Conservation (phyloP, 176 grass and related monocot species). For the Olyra latifolia region DNA sequence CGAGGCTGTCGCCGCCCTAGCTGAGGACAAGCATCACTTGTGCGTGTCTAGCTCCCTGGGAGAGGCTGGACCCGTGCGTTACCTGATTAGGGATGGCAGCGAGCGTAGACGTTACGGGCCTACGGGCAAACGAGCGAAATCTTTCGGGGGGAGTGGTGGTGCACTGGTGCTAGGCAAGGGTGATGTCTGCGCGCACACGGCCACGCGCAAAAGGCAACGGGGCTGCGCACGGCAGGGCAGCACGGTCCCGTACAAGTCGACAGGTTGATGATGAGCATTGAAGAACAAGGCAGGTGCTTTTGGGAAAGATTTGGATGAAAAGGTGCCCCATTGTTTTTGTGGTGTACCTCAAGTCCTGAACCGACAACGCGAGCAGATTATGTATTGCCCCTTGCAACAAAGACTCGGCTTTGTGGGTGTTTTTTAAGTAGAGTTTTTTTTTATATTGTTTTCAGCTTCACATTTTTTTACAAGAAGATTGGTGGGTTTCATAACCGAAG, state of each 20-base stretch:
- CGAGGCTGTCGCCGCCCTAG: slow-evolving; percentile 32
- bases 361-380: background rate
- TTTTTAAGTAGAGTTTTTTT: too few species aligned
- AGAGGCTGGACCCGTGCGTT: slow-evolving; percentile 34
- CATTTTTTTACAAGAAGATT: too few species aligned
- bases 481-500: too few species aligned
- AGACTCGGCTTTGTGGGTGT: too few species aligned
- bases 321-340: background rate
- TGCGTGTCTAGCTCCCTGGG: slow-evolving; percentile 9
- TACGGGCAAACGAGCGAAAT: slow-evolving; percentile 22
- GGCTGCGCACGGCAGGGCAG: slow-evolving; percentile 27
- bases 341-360: slow-evolving; percentile 15
- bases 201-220: background rate
- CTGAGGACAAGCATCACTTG: slow-evolving; percentile 17
- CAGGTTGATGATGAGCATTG: slow-evolving; percentile 36
- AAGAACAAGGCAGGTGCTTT: slow-evolving; percentile 16
- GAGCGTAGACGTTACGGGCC: slow-evolving; percentile 31
- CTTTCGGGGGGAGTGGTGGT: slow-evolving; percentile 9
- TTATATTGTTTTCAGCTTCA: too few species aligned
- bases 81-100: slow-evolving; percentile 35
- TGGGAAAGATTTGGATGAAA: background rate
- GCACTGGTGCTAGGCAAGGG: background rate
- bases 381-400: too few species aligned
- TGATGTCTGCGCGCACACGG: slow-evolving; percentile 30
- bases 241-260: slow-evolving; percentile 53